Evolutionary conservation across 495 filamentous ascomycete species (phyloP).

Genomic region (Hypoxylon perforatum): DNA sequence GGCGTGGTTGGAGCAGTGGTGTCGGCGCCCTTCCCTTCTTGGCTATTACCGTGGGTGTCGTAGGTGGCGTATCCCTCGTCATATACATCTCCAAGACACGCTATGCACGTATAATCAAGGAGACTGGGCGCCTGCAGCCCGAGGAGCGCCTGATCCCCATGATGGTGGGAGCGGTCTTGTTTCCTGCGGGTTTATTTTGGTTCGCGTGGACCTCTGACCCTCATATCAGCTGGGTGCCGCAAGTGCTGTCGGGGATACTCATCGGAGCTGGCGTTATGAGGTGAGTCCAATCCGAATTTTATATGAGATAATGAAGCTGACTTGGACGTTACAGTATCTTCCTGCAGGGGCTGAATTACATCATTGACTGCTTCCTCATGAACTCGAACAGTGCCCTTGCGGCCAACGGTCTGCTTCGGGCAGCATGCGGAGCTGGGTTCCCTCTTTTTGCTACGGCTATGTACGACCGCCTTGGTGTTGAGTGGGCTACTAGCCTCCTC

Average conservation of each 20-base stretch:
- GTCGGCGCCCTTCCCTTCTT: slow-evolving; percentile 68
- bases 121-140: neutral
- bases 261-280: neutral
- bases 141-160: neutral
- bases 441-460: neutral
- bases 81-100: neutral
- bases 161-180: neutral
- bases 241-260: neutral
- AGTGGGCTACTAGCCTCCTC: neutral
- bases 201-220: neutral
- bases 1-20: slow-evolving; percentile 64
- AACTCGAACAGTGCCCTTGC: neutral
- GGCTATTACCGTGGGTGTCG: neutral
- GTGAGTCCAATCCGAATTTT: too few species aligned
- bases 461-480: neutral
- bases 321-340: too few species aligned
- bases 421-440: neutral
- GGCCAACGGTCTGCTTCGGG: neutral
- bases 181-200: neutral
- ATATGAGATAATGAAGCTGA: too few species aligned
- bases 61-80: neutral
- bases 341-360: neutral
- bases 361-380: neutral
- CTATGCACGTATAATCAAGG: too few species aligned
- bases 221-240: neutral